Base-by-base conservation (phyloP, 345 rosid species). In the Aquilaria malaccensis region DNA sequence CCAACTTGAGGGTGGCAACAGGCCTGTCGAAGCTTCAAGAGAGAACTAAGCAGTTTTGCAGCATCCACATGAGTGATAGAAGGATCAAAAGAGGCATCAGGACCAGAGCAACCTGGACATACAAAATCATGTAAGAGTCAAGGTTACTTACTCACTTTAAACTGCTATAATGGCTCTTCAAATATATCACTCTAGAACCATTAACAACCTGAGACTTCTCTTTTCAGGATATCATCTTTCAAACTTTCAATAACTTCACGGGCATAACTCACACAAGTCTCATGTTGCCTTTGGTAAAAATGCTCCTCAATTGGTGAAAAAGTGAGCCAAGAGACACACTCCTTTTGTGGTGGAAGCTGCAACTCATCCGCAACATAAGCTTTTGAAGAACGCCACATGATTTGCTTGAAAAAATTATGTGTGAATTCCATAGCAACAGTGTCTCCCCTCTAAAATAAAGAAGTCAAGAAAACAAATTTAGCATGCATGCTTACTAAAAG, bases 1-100 rank as follows among this genome's bases (percentile, higher is more conserved):
- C 98, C 98, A 13, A 93, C 97, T 89, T 93, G 98, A 65, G 98
- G 98, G 67, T 93, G 97, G 77, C 98, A 93, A 73, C 98, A 93
- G 70, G 98, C 98, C 71, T 93, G 98, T 49, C 98, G 98, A 80
- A 93, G 93, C 76, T 89, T 93, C 83, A 93, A 79, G 67, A 93
- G 97, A 2, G 98, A 87, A 64, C 80, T 87, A 70, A 93, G 73
- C 66, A 93, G 78, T 78, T 93, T 89, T 65, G 82, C 87, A 72
- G 98, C 91, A 61, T 89, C 97, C 7, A 74, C 70, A 64, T 90
- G 94, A 62, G 96, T 87, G 74, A 93, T 79, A 48, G 83, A 66
- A 66, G 76, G 81, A 75, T 85, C 79, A 32, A 63, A 60, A 10
- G 65, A 66, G 49, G 69, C 70, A 72, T 72, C 74, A 66, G 83